phyloP scores from a whole-genome alignment of 257 asterid species.

The Scutellaria barbata region DNA sequence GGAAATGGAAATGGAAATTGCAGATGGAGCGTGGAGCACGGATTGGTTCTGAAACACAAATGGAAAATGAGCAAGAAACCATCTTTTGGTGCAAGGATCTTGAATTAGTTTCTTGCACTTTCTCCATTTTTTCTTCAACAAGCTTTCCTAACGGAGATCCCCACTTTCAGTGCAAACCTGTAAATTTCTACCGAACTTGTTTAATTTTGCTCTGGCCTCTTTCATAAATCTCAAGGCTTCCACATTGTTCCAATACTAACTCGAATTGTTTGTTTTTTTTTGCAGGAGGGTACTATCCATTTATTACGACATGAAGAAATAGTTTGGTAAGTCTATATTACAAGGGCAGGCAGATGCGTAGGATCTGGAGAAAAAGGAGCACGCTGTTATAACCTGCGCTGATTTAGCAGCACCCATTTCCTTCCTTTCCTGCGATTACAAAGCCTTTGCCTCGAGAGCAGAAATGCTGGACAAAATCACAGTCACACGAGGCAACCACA shows the following conservation, averaged over 20 bases:
- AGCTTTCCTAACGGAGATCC: not conserved
- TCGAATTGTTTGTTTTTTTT: not conserved
- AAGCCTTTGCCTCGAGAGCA: too few relatives aligned
- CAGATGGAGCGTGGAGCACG: not conserved
- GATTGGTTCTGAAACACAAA: not conserved
- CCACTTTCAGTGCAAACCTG: not conserved
- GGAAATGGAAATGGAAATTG: not conserved
- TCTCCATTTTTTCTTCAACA: not conserved
- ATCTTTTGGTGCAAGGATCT: not conserved
- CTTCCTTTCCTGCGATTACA: not conserved
- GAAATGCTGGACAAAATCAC: too few relatives aligned
- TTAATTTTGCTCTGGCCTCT: too few relatives aligned
- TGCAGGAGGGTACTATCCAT: constrained; percentile 15
- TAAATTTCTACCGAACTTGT: not conserved
- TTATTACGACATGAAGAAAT: not conserved
- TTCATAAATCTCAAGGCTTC: too few relatives aligned
- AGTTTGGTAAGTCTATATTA: not conserved
- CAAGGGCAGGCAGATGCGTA: constrained; percentile 5
- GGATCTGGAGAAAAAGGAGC: not conserved
- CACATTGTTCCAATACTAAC: not conserved
- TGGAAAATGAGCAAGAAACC: constrained; percentile 20
- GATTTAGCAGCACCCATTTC: too few relatives aligned
- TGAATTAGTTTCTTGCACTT: not conserved
- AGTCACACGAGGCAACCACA: too few relatives aligned
- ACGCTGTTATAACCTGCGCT: too few relatives aligned